These are phyloP conservation scores for Chaetomium cochliodes DNA, from an alignment of 495 filamentous ascomycete species.

Conservation along the genomic window DNA sequence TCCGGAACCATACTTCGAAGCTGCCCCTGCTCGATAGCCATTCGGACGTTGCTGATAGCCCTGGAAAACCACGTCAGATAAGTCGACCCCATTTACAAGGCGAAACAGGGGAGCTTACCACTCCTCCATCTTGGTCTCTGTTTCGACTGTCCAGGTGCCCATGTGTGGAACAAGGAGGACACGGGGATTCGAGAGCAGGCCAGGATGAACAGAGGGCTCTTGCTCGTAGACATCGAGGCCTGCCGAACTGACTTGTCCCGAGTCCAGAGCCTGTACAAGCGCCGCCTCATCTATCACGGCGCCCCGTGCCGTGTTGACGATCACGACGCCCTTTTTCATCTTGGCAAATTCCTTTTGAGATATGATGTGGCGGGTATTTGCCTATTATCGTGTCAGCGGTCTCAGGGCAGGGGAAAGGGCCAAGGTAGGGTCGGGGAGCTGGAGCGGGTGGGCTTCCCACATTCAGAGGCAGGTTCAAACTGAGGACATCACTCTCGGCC, in stretches of 20 bases:
- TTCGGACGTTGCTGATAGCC: conserved; percentile 64
- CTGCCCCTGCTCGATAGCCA: conserved; percentile 61
- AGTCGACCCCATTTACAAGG: background rate
- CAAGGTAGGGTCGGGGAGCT: background rate
- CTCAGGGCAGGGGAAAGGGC: background rate
- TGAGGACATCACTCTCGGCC: conserved; percentile 66
- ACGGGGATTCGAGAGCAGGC: conserved; percentile 64
- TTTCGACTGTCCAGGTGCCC: conserved; percentile 63
- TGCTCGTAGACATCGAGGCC: conserved; percentile 84
- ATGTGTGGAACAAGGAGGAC: conserved; percentile 80
- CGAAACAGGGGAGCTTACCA: conserved; percentile 33
- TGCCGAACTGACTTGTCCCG: conserved; percentile 62
- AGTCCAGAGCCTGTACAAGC: conserved; percentile 66
- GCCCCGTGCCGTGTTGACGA: conserved; percentile 70
- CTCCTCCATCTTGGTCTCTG: conserved; percentile 75
- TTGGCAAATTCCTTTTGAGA: conserved; percentile 58
- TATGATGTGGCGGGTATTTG: conserved; percentile 66
- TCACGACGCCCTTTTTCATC: conserved; percentile 70
- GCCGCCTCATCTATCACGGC: conserved; percentile 71
- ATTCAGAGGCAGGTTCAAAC: conserved; percentile 74
- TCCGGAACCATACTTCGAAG: conserved; percentile 71
- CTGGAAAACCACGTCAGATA: conserved; percentile 2
- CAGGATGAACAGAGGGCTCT: conserved; percentile 70
- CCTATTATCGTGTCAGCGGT: conserved; percentile 37
- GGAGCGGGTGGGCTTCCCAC: conserved; percentile 47